phyloP scores from a whole-genome alignment of 2,329 filamentous ascomycete species.

The Microthyrium microscopicum region DNA sequence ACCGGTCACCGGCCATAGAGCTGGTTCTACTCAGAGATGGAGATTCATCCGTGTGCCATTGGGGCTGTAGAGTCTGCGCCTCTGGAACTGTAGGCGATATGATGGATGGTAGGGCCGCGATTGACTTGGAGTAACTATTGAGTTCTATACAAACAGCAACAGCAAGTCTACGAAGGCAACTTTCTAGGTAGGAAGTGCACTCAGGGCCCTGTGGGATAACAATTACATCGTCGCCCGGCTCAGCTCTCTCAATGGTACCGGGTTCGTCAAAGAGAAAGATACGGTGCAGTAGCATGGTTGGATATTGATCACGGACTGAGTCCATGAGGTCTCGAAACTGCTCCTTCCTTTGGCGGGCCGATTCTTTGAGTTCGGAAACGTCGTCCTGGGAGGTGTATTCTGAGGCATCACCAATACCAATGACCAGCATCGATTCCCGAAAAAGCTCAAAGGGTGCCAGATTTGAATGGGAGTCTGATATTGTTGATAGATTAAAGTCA shows the following conservation, averaged over 20 bases:
- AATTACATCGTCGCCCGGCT: conserved; percentile 41
- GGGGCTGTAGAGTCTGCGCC: background rate
- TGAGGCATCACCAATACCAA: conserved; percentile 69
- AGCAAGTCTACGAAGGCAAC: no score
- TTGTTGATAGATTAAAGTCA: conserved; percentile 65
- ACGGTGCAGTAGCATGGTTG: conserved; percentile 61
- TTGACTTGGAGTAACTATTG: no score
- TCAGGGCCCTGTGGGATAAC: conserved; percentile 60
- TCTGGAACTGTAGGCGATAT: conserved; percentile 23
- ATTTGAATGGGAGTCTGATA: conserved; percentile 62
- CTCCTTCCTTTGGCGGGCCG: conserved; percentile 29
- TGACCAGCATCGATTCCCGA: conserved; percentile 64
- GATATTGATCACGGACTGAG: conserved; percentile 61
- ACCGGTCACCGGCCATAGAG: conserved; percentile 1
- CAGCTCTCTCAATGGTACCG: conserved; percentile 26
- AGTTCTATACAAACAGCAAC: no score
- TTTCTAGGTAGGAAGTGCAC: no score
- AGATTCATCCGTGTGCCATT: background rate
- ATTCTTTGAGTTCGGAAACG: conserved; percentile 12
- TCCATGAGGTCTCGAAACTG: conserved; percentile 54
- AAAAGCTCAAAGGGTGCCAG: conserved; percentile 82
- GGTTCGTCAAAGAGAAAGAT: conserved; percentile 72
- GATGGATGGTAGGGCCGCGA: conserved; percentile 43
- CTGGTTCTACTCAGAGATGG: background rate
- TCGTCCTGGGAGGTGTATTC: conserved; percentile 35